Evolutionary conservation across 305 asterid species (phyloP), one percentile per base, ranked within the genome.

Genomic region (Solanum hybrid): DNA sequence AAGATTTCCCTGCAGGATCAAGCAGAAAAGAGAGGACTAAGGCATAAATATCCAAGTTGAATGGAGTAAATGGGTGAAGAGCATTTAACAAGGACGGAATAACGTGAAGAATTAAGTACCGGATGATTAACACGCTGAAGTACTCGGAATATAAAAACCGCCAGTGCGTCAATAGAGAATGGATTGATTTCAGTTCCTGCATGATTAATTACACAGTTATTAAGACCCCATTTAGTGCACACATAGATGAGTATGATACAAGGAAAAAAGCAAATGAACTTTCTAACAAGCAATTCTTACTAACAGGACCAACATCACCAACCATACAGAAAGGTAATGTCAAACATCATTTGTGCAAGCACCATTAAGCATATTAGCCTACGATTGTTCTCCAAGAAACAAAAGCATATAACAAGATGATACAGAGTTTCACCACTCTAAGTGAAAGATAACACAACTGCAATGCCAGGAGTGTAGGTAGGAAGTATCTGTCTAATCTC

Each of bases 151-250:
- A 94, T 93, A 93, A 97, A 97, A 91, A 97, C 98, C 91, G 98
- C 98, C 88, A 97, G 96, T 87, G 99, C 98, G 84, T 97, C 98
- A 79, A 97, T 95, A 45, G 98, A 95, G 92, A 95, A 96, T 32
- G 99, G 98, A 93, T 97, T 97, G 88, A 94, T 92, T 88, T 95
- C 98, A 27, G 98, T 96, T 91, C 99, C 99, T 97, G 94, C 91
- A 92, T n/a, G 89, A 91, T 90, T 76, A 7, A 57, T 36, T 77
- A 38, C 33, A 70, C 39, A 72, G 79, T 17, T 24, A 79, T 70
- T 78, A 57, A 84, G 79, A 90, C 3, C 88, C 73, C 86, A n/a
- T 37, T 45, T 45, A 90, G 85, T 31, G 84, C 32, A 90, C 39
- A 81, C 41, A 45, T 81, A 61, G 87, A 89, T 73, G 27, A 39